Evolutionary conservation across 257 asterid genomes (phyloP), one percentile per base, ranked within the genome.

Genomic region (Solanum tacnaense): DNA sequence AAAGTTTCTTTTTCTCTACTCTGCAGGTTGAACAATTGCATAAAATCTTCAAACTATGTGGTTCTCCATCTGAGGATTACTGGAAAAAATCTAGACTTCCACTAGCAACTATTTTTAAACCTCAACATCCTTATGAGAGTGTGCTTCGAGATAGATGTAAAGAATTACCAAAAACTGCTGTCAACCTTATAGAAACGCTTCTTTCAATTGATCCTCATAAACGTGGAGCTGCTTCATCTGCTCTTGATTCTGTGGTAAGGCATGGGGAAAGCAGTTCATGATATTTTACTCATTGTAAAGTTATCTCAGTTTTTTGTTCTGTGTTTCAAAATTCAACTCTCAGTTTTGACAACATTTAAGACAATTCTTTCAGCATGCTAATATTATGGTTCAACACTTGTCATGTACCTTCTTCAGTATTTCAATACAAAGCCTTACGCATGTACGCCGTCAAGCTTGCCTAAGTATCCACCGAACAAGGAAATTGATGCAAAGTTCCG

Each of bases 401-500:
- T 94, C 38, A 27, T 87, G 27, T 76, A 52, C 46, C 23, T 9
- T 38, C 41, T 16, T 65, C 91, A 96, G 99, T 96, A 97, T 88
- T 97, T 97, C 91, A 76, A 5, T 12, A 90, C 95, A 34, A 91
- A 90, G 85, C 99, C 99, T 5, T 93, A 93, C 32, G 96, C 98
- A 3, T 97, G 99, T 87, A 97, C 93, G 12, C 99, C 98, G 8
- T 92, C 95, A 65, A 92, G 94, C 92, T 32, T 97, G 93, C 99
- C 98, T 0, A 94, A 91, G 88, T 95, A 91, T 91, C 98, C 98
- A 9, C 99, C 99, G 7, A 96, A 93, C 92, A 97, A 94, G 87
- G 99, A 97, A 94, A 95, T 96, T 39, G 99, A 97, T 90, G 98
- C 98, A 25, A 96, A 94, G 92, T 87, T 92, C 91, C 96, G 99